Conservation (phyloP, 2,329 filamentous ascomycete species). For the Trichoderma sp. region DNA sequence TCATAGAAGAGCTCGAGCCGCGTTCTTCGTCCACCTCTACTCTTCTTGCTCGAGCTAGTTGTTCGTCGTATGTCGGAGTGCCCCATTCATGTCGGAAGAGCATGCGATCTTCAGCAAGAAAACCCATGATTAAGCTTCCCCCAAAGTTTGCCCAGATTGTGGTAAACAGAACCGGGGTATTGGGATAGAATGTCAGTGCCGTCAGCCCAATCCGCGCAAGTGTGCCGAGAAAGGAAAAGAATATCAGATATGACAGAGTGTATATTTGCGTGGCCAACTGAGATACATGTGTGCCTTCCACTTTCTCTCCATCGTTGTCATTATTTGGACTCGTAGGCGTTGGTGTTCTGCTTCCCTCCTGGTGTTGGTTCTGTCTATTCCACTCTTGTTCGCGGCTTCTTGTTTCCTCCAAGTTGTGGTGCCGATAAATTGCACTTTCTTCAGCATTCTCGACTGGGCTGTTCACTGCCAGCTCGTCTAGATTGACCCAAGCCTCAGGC, state of each 20-base stretch:
- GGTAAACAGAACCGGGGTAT: slow-evolving; percentile 71
- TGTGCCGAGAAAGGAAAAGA: slow-evolving; percentile 84
- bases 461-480: slow-evolving; percentile 46
- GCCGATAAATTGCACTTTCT: slow-evolving; percentile 25
- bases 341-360: slow-evolving; percentile 24
- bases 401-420: slow-evolving; percentile 26
- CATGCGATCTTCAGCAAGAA: slow-evolving; percentile 75
- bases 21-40: slow-evolving; percentile 36
- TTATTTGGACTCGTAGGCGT: not conserved
- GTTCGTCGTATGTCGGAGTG: slow-evolving; percentile 42
- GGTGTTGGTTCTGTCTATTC: slow-evolving; percentile 22
- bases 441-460: slow-evolving; percentile 31
- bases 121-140: slow-evolving; percentile 82
- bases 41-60: slow-evolving; percentile 37
- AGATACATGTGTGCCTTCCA: slow-evolving; percentile 42
- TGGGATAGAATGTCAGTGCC: slow-evolving; percentile 76
- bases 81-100: slow-evolving; percentile 73
- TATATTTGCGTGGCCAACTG: slow-evolving; percentile 61
- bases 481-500: slow-evolving; percentile 42
- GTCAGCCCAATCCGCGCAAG: slow-evolving; percentile 80
- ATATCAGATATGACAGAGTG: slow-evolving; percentile 76
- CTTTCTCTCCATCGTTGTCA: not conserved
- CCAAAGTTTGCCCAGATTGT: slow-evolving; percentile 87
- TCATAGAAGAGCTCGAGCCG: slow-evolving; percentile 24
- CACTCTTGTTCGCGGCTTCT: slow-evolving; percentile 25